phyloP scores from a whole-genome alignment of 257 asterid genomes.

The Fraxinus cuspidata region DNA sequence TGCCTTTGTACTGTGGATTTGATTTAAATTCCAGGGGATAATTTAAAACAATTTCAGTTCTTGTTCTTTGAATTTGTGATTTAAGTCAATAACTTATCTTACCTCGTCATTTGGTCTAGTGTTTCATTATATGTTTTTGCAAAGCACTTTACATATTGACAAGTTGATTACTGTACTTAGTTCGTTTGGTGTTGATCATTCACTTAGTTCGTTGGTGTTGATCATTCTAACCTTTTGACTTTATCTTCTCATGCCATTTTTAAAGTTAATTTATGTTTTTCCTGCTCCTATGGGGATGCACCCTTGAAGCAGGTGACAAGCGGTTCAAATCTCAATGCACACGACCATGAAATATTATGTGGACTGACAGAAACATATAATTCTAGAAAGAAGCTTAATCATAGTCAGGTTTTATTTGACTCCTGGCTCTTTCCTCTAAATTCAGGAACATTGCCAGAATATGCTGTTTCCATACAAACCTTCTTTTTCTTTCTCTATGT shows the following conservation, averaged over 20 bases:
- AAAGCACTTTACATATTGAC: not conserved
- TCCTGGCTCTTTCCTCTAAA: too few species aligned
- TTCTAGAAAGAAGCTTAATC: not conserved
- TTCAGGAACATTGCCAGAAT: not conserved
- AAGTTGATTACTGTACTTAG: too few species aligned
- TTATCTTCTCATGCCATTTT: not conserved
- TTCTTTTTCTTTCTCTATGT: too few species aligned
- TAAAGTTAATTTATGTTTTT: slow-evolving; percentile 4
- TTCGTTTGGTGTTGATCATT: too few species aligned
- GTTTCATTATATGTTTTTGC: not conserved
- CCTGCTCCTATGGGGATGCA: not conserved
- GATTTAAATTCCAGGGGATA: not conserved
- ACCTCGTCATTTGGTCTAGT: not conserved
- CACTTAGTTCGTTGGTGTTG: too few species aligned
- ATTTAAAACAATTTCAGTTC: not conserved
- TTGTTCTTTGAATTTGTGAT: not conserved
- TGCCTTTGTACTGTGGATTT: slow-evolving; percentile 9
- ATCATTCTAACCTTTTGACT: not conserved
- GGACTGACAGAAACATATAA: not conserved
- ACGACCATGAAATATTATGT: not conserved
- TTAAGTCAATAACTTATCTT: not conserved
- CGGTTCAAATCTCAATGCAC: not conserved
- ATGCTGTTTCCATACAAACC: not conserved
- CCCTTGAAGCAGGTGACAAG: not conserved
- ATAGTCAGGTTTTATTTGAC: too few species aligned